Conservation (phyloP, 306 rosid species). For the Rosa chinensis region DNA sequence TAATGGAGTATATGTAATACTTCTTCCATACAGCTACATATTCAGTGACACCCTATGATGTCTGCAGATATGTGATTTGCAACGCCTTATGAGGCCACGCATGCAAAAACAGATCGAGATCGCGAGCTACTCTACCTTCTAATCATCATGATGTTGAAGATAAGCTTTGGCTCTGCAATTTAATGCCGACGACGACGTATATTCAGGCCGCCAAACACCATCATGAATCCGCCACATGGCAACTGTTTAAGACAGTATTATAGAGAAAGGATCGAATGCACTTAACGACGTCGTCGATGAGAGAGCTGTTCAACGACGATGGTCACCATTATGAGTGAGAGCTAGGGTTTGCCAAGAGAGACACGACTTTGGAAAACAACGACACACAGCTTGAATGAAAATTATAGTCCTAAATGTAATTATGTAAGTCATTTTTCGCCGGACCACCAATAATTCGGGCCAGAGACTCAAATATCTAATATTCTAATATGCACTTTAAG, state of each 20-base stretch:
- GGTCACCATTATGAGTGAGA: background rate
- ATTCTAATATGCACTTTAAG: conserved; percentile 14
- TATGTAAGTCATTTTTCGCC: conserved; percentile 12
- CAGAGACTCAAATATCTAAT: conserved; percentile 31
- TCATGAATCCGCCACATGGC: conserved; percentile 9
- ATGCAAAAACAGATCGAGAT: background rate
- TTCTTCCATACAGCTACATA: background rate
- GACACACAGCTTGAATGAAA: conserved; percentile 21
- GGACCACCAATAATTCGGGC: conserved; percentile 47
- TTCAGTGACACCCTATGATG: too few species aligned
- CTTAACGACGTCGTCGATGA: background rate
- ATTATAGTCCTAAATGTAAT: conserved; percentile 10
- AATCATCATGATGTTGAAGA: conserved; percentile 1
- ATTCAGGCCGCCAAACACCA: conserved; percentile 5
- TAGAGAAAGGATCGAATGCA: background rate
- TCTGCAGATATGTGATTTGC: too few species aligned
- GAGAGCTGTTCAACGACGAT: conserved; percentile 2
- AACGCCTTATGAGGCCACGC: background rate
- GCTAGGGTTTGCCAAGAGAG: background rate
- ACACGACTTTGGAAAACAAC: conserved; percentile 20
- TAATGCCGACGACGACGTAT: conserved; percentile 5
- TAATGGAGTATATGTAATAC: background rate
- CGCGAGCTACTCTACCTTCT: background rate
- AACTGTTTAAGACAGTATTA: background rate
- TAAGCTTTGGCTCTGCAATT: background rate